Conservation (phyloP, 768 basidiomycete species). For the Phlebiopsis flavidoalba region DNA sequence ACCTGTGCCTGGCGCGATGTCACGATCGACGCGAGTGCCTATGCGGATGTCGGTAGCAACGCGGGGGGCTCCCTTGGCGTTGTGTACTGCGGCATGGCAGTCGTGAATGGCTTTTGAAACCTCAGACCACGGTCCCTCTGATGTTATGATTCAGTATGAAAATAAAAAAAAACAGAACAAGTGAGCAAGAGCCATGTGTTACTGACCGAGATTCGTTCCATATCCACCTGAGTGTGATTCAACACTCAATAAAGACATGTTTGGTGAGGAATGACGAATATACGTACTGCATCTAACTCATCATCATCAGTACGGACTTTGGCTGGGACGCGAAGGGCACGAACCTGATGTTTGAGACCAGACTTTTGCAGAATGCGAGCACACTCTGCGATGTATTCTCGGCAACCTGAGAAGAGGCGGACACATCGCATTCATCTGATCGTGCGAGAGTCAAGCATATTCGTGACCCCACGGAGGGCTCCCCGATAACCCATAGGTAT, state of each 20-base stretch:
- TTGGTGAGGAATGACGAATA: neutral
- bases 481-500: constrained; percentile 79
- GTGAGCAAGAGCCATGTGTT: too few relatives aligned
- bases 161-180: neutral
- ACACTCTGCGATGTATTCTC: constrained; percentile 75
- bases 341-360: constrained; percentile 79
- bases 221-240: constrained; percentile 55
- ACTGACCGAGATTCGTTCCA: constrained; percentile 80
- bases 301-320: neutral
- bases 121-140: constrained; percentile 80
- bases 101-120: constrained; percentile 87
- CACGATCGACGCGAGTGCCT: constrained; percentile 78
- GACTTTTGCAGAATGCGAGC: constrained; percentile 78
- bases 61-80: constrained; percentile 61
- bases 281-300: constrained; percentile 67
- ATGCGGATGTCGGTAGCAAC: constrained; percentile 94
- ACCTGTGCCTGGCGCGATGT: constrained; percentile 56
- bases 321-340: constrained; percentile 9
- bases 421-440: constrained; percentile 4
- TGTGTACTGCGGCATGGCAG: constrained; percentile 86
- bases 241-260: neutral
- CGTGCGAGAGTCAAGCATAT: neutral
- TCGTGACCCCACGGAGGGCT: constrained; percentile 53
- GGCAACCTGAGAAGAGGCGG: constrained; percentile 48
- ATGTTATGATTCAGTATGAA: neutral